Evolutionary conservation across 768 basidiomycete genomes (phyloP), one percentile per base, ranked within the genome.

Genomic region (Tulasnella sp.): DNA sequence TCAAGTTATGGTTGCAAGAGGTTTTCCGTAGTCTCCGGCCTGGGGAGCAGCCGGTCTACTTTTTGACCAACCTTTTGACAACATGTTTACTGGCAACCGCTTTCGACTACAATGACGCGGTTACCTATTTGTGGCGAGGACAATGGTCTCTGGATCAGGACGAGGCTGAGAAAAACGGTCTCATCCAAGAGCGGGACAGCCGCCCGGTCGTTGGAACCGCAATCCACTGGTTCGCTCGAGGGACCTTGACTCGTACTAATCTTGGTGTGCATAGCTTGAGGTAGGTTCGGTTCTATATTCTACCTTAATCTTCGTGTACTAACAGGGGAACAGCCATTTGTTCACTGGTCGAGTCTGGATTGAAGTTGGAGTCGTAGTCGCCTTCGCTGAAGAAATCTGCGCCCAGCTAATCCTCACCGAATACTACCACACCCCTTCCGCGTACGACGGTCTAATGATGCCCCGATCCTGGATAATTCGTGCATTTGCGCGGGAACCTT

Each of bases 381-480:
- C 48, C 1, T 77, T 77, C 56, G 56, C 39, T 12, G 76, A 77
- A 52, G 76, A 77, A 12, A 4, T 68, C 31, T 62, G 76, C 34
- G 39, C 27, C 4, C 76, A 77, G 40, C 48, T 62, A 4, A 56
- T 77, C 7, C 56, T 39, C 40, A 77, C 36, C 31, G 4, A 68
- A 2, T 21, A 68, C n/a, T 14, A 27, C 3, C 40, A 56, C 24
- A 14, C 21, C 3, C 18, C 3, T n/a, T 10, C 24, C 3, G 36
- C 58, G 3, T 24, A 8, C 18, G 7, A 40, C 18, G 21, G 52
- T 2, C 18, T 77, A 24, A 52, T 39, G 6, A 34, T 77, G 56
- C 76, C 76, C 21, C 48, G 76, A 16, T 77, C 76, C 8, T 77
- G 76, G 76, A 56, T 77, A 3, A 34, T 62, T 6, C 76, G 76